Base-by-base conservation (phyloP, 768 basidiomycete genomes). In the Rhodosporidiobolus odoratus region DNA sequence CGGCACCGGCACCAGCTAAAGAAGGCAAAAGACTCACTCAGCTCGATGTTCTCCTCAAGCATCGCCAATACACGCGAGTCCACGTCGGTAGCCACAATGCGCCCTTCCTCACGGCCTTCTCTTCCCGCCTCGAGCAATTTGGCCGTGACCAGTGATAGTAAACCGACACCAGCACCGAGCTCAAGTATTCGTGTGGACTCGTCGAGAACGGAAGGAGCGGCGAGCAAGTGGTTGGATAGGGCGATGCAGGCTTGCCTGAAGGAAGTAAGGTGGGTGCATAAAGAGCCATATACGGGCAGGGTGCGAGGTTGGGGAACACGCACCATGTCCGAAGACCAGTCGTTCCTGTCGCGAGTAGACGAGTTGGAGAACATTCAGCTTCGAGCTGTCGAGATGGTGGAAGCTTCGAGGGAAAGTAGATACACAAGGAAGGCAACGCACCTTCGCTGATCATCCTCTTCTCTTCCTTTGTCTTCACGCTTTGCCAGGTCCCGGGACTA, bases 201-300 rank as follows among this genome's bases (percentile, higher is more conserved):
- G 19, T 3, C 3, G 41, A 68, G 34, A 1, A 23, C 0, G 17
- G 34, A 17, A 15, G 68, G 62, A 0, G 30, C 12, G 32, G 60
- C 65, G 47, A 74, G 9, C 34, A 74, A 59, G 47, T 70, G 72
- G 41, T 74, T 74, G n/a, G 68, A 59, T 27, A 74, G 65, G 0
- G 72, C 65, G 30, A 74, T 66, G 54, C 68, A 74, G n/a, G 72
- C 72, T 70, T 74, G 72, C 72, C 72, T 72, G 54, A 13, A 3
- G 30, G 48, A 16, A 9, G 21, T 0, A 21, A 35, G 12, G 23
- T 30, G 4, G 16, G 3, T 32, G 35, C 34, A 41, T 43, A 9
- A 9, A 21, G n/a, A 19, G 21, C n/a, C n/a, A n/a, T n/a, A n/a
- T n/a, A n/a, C n/a, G 21, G 41, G 9, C 23, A 16, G 21, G 23